These are phyloP conservation scores for Plasmodium ovale DNA, from an alignment of 169 alveolate genomes.

Conservation along the genomic window DNA sequence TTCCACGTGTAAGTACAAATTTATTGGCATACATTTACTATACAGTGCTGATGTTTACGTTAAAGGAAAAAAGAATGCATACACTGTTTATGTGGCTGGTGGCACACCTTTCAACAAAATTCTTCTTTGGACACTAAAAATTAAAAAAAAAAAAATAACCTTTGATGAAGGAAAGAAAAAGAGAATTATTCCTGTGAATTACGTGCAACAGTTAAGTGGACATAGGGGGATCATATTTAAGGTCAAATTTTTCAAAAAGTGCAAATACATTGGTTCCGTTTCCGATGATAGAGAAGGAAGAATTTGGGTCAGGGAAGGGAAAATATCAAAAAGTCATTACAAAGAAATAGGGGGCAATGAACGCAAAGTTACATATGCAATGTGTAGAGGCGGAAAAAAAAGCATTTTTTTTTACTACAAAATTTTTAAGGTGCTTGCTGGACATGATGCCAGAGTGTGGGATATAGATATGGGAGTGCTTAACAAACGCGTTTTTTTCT, in stretches of 20 bases:
- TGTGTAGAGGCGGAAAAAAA: not conserved
- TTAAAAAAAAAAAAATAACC: not conserved
- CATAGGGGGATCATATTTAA: conserved; percentile 74
- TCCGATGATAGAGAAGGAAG: conserved; percentile 76
- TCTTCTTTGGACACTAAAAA: conserved; percentile 44
- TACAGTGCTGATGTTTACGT: conserved; percentile 71
- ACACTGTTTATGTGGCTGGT: conserved; percentile 33
- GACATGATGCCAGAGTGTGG: conserved; percentile 73
- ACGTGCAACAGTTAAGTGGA: conserved; percentile 36
- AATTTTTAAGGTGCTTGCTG: conserved; percentile 20
- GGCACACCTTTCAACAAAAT: conserved; percentile 74
- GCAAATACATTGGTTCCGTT: conserved; percentile 41
- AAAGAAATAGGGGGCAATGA: not conserved
- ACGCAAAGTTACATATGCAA: not conserved
- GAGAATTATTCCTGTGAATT: not conserved
- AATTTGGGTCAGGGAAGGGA: conserved; percentile 25
- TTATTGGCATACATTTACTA: conserved; percentile 48
- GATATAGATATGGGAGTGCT: conserved; percentile 47
- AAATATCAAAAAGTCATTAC: not conserved
- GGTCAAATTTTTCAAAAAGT: conserved; percentile 56
- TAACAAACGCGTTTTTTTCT: conserved; percentile 20
- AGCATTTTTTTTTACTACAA: not conserved
- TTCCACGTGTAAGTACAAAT: conserved; percentile 24
- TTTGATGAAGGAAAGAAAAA: not conserved
- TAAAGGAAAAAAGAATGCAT: conserved; percentile 19